phyloP scores from a whole-genome alignment of 2,329 filamentous ascomycete species.

The Botryosphaeria dothidea region DNA sequence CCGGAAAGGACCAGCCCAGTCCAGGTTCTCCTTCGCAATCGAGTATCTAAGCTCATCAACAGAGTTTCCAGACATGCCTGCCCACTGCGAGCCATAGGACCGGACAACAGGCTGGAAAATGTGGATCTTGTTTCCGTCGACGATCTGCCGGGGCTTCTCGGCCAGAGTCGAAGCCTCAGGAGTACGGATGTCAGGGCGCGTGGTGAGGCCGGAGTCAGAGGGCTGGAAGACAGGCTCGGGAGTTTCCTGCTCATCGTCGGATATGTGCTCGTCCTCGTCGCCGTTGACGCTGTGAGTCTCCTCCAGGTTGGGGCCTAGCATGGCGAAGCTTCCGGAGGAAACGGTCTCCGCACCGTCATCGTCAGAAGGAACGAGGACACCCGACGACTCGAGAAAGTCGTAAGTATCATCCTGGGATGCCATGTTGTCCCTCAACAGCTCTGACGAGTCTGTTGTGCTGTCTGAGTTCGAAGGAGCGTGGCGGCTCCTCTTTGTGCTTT shows the following conservation, averaged over 20 bases:
- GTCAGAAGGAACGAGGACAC: conserved; percentile 8
- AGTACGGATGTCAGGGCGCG: conserved; percentile 11
- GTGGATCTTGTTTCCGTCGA: not conserved
- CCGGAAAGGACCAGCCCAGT: conserved; percentile 8
- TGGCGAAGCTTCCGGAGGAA: conserved; percentile 12
- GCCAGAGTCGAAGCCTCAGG: conserved; percentile 7
- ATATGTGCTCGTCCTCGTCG: not conserved
- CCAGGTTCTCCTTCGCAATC: not conserved
- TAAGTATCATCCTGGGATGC: not conserved
- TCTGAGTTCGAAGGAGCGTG: not conserved
- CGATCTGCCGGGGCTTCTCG: conserved; percentile 1
- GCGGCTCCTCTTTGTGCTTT: conserved; percentile 2
- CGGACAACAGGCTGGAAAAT: conserved; percentile 3
- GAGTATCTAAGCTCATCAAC: conserved; percentile 11
- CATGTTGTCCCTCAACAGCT: not conserved
- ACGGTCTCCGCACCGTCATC: conserved; percentile 20
- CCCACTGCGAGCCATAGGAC: not conserved
- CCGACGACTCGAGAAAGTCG: conserved; percentile 7
- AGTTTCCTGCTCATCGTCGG: conserved; percentile 12
- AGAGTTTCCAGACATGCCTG: conserved; percentile 1
- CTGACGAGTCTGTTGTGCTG: not conserved
- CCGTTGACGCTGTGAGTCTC: conserved; percentile 12
- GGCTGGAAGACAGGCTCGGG: conserved; percentile 17
- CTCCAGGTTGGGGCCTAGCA: conserved; percentile 5
- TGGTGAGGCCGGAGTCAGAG: conserved; percentile 14